Evolutionary conservation across 495 filamentous ascomycete species (phyloP).

Genomic region (Astrothelium subdiscretum): DNA sequence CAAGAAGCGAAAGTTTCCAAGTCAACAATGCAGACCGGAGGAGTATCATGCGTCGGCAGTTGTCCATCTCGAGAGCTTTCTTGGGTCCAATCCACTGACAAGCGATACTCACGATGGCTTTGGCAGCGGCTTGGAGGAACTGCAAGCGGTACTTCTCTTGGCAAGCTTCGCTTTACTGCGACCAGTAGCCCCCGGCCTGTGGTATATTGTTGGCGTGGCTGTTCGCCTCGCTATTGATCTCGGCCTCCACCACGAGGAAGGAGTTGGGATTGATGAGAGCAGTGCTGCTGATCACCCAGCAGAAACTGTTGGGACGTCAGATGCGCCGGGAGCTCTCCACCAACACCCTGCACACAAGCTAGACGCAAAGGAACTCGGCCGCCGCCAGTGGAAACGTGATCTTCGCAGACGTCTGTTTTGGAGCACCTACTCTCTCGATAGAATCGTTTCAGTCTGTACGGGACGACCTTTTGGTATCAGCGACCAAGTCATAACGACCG

Average conservation of each 20-base stretch:
- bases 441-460: conserved; percentile 83
- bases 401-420: conserved; percentile 84
- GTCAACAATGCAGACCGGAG: conserved; percentile 72
- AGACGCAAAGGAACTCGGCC: conserved; percentile 53
- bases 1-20: conserved; percentile 42
- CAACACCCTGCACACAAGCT: conserved; percentile 7
- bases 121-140: conserved; percentile 75
- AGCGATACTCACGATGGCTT: conserved; percentile 46
- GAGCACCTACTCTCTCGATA: conserved; percentile 90
- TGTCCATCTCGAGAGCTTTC: conserved; percentile 76
- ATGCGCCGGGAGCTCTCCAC: conserved; percentile 13
- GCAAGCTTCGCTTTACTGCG: conserved; percentile 84
- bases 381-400: conserved; percentile 78
- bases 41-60: conserved; percentile 94
- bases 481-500: conserved; percentile 84
- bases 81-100: conserved; percentile 53
- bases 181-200: conserved; percentile 84
- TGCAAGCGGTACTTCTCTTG: conserved; percentile 81
- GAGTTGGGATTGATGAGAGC: conserved; percentile 49
- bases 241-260: conserved; percentile 87
- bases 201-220: conserved; percentile 95
- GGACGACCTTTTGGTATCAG: conserved; percentile 88
- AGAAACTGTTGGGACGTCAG: conserved; percentile 9
- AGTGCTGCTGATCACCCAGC: conserved; percentile 1
- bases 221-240: conserved; percentile 83